Evolutionary conservation across 805 yeast species (phyloP), one percentile per base, ranked within the genome.

Genomic region (Candida verbasci): DNA sequence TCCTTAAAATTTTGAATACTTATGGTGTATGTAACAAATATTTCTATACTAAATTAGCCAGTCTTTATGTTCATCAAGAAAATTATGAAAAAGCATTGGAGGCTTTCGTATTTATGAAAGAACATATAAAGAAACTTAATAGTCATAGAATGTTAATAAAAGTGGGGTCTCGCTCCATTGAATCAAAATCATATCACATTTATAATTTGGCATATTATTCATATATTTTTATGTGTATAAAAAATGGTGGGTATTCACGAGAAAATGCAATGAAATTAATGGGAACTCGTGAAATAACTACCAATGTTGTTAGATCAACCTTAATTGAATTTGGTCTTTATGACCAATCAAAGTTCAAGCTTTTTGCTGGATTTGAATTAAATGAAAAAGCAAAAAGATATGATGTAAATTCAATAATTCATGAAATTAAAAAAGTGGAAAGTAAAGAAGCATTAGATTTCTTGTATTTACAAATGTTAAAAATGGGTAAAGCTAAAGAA

Each of bases 381-480:
- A 12, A 39, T 4, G 14, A 32, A 24, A 18, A 26, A 22, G 22
- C 36, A 12, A 9, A 18, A 10, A 24, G 15, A 4, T 3, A 4
- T 11, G 25, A 35, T 21, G 43, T 61, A 41, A 62, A 66, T 43
- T 70, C 72, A 12, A 65, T 65, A 42, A 56, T 46, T 24, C 45
- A 40, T 15, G 46, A 44, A 29, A 12, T 25, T n/a, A 21, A 34
- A 15, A 5, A 14, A 6, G 11, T 10, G 4, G 3, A n/a, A 6
- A 6, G 9, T 9, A 25, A 25, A 25, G 28, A 25, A n/a, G 8
- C 4, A 12, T 25, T 25, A 11, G 17, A 25, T 25, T 12, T 5
- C 6, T 25, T 25, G 12, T 25, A 15, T 46, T 24, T 54, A 56
- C 6, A 25, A 25, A 6, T 25, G 6, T 7, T 25, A 5, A 9